These are phyloP conservation scores for Apophysomyces sp. DNA, from an alignment of 371 early-diverging fungal species.

Conservation along the genomic window DNA sequence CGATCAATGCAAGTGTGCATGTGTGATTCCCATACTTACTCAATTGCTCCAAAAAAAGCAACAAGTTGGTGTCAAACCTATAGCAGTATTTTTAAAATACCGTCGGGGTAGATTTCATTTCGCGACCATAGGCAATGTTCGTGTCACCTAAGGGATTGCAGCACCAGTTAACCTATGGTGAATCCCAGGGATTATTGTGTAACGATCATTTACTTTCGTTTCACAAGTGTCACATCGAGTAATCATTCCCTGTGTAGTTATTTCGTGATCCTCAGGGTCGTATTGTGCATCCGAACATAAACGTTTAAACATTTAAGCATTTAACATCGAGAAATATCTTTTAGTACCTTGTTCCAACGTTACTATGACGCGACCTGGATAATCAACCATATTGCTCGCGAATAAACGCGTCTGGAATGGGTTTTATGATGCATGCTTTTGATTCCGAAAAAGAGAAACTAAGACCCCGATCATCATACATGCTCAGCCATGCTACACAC, in stretches of 20 bases:
- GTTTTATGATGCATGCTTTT: neutral
- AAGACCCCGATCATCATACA: neutral
- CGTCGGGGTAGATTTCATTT: neutral
- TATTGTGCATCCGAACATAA: no score
- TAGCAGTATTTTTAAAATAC: neutral
- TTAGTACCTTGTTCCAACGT: no score
- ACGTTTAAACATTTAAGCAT: no score
- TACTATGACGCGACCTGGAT: no score
- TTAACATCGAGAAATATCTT: no score
- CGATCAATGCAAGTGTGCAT: neutral
- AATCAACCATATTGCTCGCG: no score
- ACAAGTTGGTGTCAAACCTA: neutral
- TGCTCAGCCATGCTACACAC: neutral
- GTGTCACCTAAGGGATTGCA: neutral
- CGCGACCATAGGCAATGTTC: neutral
- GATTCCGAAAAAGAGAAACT: neutral
- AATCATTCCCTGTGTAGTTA: neutral
- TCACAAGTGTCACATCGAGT: neutral
- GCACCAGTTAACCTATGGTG: constrained; percentile 26
- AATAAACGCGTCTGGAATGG: neutral
- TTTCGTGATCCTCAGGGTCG: no score
- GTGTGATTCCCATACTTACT: neutral
- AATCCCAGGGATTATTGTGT: constrained; percentile 93
- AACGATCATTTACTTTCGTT: constrained; percentile 56
- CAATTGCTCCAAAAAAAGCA: neutral